Evolutionary conservation across 495 filamentous ascomycete genomes (phyloP), one percentile per base, ranked within the genome.

Genomic region (Cercophora scortea): DNA sequence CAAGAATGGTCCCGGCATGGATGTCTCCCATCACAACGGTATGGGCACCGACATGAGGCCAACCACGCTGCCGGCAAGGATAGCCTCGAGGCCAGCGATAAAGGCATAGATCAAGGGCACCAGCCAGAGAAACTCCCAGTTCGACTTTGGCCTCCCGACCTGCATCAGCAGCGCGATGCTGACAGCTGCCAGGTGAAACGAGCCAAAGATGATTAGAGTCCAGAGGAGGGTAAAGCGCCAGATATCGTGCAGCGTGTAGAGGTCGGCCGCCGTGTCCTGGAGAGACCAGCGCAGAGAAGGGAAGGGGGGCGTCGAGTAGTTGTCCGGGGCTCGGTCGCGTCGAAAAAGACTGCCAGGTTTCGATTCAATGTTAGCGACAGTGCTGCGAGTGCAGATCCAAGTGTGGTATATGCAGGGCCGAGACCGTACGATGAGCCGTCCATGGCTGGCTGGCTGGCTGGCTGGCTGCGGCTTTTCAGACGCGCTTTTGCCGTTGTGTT

Each of bases 191-290:
- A 89, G 62, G 72, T 95, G 80, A 65, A 87, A 77, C 52, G 81
- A 62, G 55, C 79, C 77, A 65, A 81, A 80, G 56, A 85, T 71
- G 57, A 90, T 76, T 54, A 88, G 67, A 34, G 92, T 96, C 93
- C 93, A 98, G 63, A 83, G 80, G 1, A 95, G 71, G 0, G 93
- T 98, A 65, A 91, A 96, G 48, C 87, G 85, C 89, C 89, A 96
- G 43, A 95, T 88, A 62, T 96, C 90, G 34, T 62, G 56, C 34
- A 85, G 74, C 64, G 87, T 79, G 73, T 90, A 93, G 55, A 97
- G 83, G 52, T 87, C 89, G 54, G 77, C 75, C 19, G 78, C 70
- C 15, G 74, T 62, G 25, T 70, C 67, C 51, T 41, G 77, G 55
- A 53, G 71, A 15, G 86, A 85, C 77, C 87, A 85, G 72, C 92